phyloP scores from a whole-genome alignment of 2,329 filamentous ascomycete species.

The Fusarium dimerum region DNA sequence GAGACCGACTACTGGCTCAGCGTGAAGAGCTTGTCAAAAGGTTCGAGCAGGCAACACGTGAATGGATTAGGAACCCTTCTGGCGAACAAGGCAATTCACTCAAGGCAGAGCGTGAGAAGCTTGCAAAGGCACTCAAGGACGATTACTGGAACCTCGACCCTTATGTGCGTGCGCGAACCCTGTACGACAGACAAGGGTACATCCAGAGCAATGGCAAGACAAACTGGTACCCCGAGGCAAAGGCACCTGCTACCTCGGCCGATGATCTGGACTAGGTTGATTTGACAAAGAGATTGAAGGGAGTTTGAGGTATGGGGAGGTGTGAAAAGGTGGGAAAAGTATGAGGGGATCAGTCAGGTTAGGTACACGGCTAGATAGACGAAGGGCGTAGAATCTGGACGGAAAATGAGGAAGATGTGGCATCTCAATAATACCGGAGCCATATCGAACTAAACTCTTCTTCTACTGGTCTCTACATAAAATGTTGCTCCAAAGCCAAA shows the following conservation, averaged over 20 bases:
- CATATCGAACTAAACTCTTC: background rate
- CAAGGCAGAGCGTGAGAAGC: slow-evolving; percentile 57
- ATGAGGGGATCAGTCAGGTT: background rate
- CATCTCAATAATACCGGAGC: background rate
- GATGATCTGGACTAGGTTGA: slow-evolving; percentile 47
- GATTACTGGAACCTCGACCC: slow-evolving; percentile 93
- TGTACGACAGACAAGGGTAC: slow-evolving; percentile 81
- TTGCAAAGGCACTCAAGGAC: slow-evolving; percentile 64
- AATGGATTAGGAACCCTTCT: slow-evolving; percentile 64
- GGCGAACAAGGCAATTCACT: slow-evolving; percentile 47
- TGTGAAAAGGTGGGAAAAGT: slow-evolving; percentile 5
- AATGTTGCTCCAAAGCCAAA: background rate
- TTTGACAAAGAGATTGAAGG: background rate
- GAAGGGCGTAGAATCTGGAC: background rate
- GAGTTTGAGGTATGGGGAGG: background rate
- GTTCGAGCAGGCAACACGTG: slow-evolving; percentile 72
- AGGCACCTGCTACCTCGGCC: slow-evolving; percentile 33
- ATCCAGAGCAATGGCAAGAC: slow-evolving; percentile 67
- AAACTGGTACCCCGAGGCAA: slow-evolving; percentile 62
- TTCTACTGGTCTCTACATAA: background rate
- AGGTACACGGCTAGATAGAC: slow-evolving; percentile 12
- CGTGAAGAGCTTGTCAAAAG: slow-evolving; percentile 67
- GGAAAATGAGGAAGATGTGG: background rate
- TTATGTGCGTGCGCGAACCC: slow-evolving; percentile 77
- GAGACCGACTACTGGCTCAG: slow-evolving; percentile 63